phyloP scores from a whole-genome alignment of 257 asterid species.

The Petunia axillaris region DNA sequence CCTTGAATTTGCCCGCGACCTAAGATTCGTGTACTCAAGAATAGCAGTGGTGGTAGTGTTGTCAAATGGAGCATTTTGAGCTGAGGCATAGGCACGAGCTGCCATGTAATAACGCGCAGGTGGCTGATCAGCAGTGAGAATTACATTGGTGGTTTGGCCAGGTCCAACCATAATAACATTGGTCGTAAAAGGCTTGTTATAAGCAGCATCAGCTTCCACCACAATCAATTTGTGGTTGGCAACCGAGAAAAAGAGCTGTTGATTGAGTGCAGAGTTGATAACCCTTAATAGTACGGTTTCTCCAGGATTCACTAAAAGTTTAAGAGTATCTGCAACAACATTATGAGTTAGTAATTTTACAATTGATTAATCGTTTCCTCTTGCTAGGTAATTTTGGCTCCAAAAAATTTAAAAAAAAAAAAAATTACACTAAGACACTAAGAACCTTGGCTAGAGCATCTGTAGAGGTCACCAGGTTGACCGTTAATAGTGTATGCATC shows the following conservation, averaged over 20 bases:
- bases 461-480: slow-evolving; percentile 59
- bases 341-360: no score
- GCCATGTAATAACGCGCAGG: slow-evolving; percentile 65
- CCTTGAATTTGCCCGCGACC: slow-evolving; percentile 17
- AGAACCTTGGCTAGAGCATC: slow-evolving; percentile 45
- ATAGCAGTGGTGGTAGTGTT: slow-evolving; percentile 70
- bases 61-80: slow-evolving; percentile 64
- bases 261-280: slow-evolving; percentile 78
- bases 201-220: slow-evolving; percentile 64
- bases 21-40: slow-evolving; percentile 45
- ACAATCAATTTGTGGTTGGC: slow-evolving; percentile 65
- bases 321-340: slow-evolving; percentile 45
- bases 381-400: no score
- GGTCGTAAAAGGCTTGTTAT: slow-evolving; percentile 55
- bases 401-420: not conserved
- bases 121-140: slow-evolving; percentile 59
- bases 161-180: slow-evolving; percentile 62
- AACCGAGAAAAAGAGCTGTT: slow-evolving; percentile 62
- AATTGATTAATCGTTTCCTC: no score
- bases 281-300: slow-evolving; percentile 58
- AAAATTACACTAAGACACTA: not conserved
- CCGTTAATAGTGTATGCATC: slow-evolving; percentile 21
- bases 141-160: slow-evolving; percentile 73
- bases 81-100: slow-evolving; percentile 52
- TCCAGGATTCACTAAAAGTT: slow-evolving; percentile 47